A percentile compares a stretch with the other conserved stretches of the same genome.
These are phyloP conservation scores for Leccinum pellstonianum DNA, from an alignment of 768 basidiomycete genomes.

Conservation along the genomic window DNA sequence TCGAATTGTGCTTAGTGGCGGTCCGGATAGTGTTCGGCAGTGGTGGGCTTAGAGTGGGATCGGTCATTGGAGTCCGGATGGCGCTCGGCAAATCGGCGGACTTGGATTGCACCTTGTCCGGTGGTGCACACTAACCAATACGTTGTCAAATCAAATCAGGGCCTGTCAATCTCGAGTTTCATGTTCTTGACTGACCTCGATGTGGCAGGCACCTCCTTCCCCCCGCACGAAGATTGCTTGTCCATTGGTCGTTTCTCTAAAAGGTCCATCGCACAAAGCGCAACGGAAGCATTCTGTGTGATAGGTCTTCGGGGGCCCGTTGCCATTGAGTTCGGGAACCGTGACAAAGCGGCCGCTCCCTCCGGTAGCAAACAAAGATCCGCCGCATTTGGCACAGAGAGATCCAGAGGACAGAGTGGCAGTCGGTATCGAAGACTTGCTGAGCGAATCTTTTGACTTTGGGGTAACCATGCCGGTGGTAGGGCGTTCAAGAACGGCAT, in stretches of 20 bases:
- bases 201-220: slow-evolving; percentile 65
- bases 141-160: slow-evolving; percentile 10
- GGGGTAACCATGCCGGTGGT: slow-evolving; percentile 30
- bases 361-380: slow-evolving; percentile 53
- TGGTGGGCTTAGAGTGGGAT: slow-evolving; percentile 16
- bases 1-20: slow-evolving; percentile 4
- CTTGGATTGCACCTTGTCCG: slow-evolving; percentile 29
- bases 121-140: slow-evolving; percentile 42
- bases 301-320: slow-evolving; percentile 54
- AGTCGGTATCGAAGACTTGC: slow-evolving; percentile 29
- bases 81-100: slow-evolving; percentile 8
- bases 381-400: slow-evolving; percentile 59
- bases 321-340: slow-evolving; percentile 50
- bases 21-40: slow-evolving; percentile 20
- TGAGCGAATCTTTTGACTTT: slow-evolving; percentile 25
- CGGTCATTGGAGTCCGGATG: slow-evolving; percentile 12
- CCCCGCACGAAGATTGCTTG: slow-evolving; percentile 71
- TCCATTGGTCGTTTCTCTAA: slow-evolving; percentile 59
- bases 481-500: slow-evolving; percentile 11
- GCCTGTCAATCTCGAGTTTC: neutral
- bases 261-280: slow-evolving; percentile 57
- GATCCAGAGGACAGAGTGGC: slow-evolving; percentile 39
- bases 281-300: slow-evolving; percentile 80
- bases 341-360: slow-evolving; percentile 70
- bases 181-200: slow-evolving; percentile 40